A percentile compares a stretch with the other conserved stretches of the same genome.
These are phyloP conservation scores for Penicillium cosmopolitanum DNA, from an alignment of 495 filamentous ascomycete genomes.

Conservation along the genomic window DNA sequence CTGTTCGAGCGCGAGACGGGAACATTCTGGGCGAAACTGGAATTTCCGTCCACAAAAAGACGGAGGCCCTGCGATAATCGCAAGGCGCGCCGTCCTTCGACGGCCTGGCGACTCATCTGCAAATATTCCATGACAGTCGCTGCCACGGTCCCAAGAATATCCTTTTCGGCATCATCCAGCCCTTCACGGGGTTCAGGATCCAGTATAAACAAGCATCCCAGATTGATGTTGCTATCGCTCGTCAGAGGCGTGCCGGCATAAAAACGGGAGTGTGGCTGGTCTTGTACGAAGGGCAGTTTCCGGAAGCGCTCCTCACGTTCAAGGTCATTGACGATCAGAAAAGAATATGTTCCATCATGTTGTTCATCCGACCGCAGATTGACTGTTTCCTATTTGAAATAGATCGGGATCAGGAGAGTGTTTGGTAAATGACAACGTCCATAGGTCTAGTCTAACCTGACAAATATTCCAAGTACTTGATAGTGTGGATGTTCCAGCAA, in stretches of 20 bases:
- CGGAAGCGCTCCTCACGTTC: conserved; percentile 31
- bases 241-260: conserved; percentile 33
- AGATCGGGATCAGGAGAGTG: too few relatives aligned
- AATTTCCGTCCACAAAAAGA: conserved; percentile 54
- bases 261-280: conserved; percentile 27
- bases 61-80: conserved; percentile 57
- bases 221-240: conserved; percentile 23
- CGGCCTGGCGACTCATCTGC: conserved; percentile 50
- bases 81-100: conserved; percentile 50
- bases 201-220: conserved; percentile 29
- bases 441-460: too few relatives aligned
- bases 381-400: too few relatives aligned
- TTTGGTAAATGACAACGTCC: too few relatives aligned
- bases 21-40: not conserved
- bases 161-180: conserved; percentile 25
- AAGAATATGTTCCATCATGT: conserved; percentile 45
- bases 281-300: conserved; percentile 34
- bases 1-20: too few relatives aligned
- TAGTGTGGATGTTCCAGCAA: too few relatives aligned
- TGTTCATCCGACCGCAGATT: conserved; percentile 34
- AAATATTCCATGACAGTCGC: conserved; percentile 59
- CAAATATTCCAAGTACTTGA: too few relatives aligned
- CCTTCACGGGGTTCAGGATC: conserved; percentile 26
- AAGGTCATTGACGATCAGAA: conserved; percentile 26
- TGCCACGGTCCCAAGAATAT: conserved; percentile 44